Evolutionary conservation across 1,284 basidiomycete genomes (phyloP), one percentile per base, ranked within the genome.

Genomic region (Trichosporon sp.): DNA sequence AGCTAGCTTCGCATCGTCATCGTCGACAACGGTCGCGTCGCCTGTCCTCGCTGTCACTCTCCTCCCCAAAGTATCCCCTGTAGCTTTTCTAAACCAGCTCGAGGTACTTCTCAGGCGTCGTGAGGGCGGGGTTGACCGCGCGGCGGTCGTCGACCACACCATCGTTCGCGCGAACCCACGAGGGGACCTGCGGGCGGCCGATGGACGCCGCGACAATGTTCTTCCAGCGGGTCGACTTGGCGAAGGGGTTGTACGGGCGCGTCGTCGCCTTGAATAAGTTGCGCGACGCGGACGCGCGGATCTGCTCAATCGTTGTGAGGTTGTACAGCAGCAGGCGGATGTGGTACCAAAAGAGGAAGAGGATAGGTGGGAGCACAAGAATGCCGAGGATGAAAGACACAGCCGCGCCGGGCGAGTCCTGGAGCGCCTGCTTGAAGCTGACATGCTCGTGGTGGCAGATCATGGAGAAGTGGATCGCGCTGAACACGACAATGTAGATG

Each of bases 241-340:
- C 76, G 66, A 84, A 85, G 8, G 82, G 83, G 74, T 84, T 85
- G 70, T 80, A 75, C 1, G 83, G 79, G 32, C 76, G 69, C 67
- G 74, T 75, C 6, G 72, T 74, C 37, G 76, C 73, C 38, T 74
- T 69, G 66, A 81, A 74, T 4, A 83, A 67, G 63, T 75, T 78
- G 19, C 73, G 76, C 0, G 79, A 76, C 0, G 80, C 78, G 2
- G 78, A 80, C n/a, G 80, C 80, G 46, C 84, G 78, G 72, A 84
- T 83, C 80, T 84, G 93, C 84, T 97, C 94, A 73, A 97, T 94
- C 11, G 94, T 97, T 1, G 94, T 96, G 59, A 92, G 87, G 82
- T 96, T 95, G 76, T 92, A 86, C 66, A 93, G 84, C 51, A 95
- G 84, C 68, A 96, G 86, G 80, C 93, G 87, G 80, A 92, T 83